These are phyloP conservation scores for Scolecobasidium constrictum DNA, from an alignment of 2,329 filamentous ascomycete species.

Conservation along the genomic window DNA sequence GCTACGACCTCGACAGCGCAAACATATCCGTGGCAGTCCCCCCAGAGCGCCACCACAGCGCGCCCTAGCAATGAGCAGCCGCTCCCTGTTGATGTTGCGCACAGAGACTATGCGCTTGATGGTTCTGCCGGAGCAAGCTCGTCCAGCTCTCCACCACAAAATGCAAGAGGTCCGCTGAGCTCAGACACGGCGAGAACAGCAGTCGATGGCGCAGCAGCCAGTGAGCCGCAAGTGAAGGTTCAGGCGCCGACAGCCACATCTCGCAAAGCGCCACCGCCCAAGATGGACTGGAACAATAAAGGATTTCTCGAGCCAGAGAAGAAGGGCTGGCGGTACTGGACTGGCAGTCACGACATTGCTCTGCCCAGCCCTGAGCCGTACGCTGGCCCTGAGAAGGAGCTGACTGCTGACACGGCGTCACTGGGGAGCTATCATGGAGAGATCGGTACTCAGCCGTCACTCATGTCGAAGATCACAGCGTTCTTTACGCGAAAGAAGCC, in stretches of 20 bases:
- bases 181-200: not conserved
- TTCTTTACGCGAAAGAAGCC: slow-evolving; percentile 3
- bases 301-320: slow-evolving; percentile 19
- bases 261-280: not conserved
- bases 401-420: slow-evolving; percentile 11
- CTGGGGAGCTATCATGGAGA: not conserved
- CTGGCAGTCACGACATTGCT: slow-evolving; percentile 19
- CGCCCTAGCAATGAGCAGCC: not conserved
- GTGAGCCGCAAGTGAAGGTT: not conserved
- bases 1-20: not conserved
- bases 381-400: slow-evolving; percentile 23
- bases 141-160: not conserved
- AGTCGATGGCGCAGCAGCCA: not conserved
- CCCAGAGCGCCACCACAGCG: not conserved
- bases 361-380: slow-evolving; percentile 35
- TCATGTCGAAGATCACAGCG: not conserved
- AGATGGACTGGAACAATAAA: slow-evolving; percentile 15
- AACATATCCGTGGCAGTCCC: not conserved
- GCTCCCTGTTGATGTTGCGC: not conserved
- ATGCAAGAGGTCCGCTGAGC: not conserved
- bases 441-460: not conserved
- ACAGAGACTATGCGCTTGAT: not conserved
- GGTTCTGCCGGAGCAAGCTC: not conserved
- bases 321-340: slow-evolving; percentile 21
- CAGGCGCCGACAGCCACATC: not conserved